Conservation (phyloP, 2,329 filamentous ascomycete species). For the Ascochyta pisi region DNA sequence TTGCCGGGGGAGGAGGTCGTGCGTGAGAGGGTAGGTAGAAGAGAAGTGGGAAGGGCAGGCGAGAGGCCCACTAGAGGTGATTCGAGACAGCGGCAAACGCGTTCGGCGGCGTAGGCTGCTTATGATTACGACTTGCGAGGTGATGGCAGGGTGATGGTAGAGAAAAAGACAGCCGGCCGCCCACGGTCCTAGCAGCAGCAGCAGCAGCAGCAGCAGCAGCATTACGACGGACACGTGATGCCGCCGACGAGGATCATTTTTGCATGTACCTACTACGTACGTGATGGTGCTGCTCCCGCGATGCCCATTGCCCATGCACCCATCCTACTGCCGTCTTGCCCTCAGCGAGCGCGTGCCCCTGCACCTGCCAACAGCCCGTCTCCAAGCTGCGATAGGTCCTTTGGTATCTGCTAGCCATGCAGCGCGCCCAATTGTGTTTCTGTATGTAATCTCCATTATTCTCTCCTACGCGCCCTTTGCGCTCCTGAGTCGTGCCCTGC, state of each 20-base stretch:
- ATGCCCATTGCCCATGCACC: background rate
- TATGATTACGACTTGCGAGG: too few species aligned
- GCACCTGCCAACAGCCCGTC: conserved; percentile 21
- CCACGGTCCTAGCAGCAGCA: background rate
- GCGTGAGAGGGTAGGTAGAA: conserved; percentile 7
- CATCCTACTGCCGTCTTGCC: conserved; percentile 8
- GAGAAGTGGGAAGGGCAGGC: conserved; percentile 21
- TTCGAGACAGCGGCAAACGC: conserved; percentile 32
- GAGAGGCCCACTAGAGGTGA: conserved; percentile 22
- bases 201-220: background rate
- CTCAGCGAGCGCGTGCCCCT: conserved; percentile 24
- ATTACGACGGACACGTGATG: conserved; percentile 27
- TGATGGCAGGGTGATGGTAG: conserved; percentile 6
- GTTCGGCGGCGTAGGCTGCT: conserved; percentile 14
- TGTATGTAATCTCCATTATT: conserved; percentile 23
- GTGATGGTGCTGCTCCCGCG: conserved; percentile 11
- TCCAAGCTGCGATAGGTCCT: conserved; percentile 11
- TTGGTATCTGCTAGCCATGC: conserved; percentile 20
- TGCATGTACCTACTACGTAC: conserved; percentile 12
- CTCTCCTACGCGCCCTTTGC: conserved; percentile 22
- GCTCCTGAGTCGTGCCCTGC: conserved; percentile 25
- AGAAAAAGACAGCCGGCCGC: conserved; percentile 1
- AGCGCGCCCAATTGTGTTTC: conserved; percentile 27
- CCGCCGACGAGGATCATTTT: conserved; percentile 14
- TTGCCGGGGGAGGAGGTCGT: conserved; percentile 28